Percentiles rank a stretch among this genome's conserved stretches.
Conservation (phyloP, 495 filamentous ascomycete genomes). For the Bacidia rubella region DNA sequence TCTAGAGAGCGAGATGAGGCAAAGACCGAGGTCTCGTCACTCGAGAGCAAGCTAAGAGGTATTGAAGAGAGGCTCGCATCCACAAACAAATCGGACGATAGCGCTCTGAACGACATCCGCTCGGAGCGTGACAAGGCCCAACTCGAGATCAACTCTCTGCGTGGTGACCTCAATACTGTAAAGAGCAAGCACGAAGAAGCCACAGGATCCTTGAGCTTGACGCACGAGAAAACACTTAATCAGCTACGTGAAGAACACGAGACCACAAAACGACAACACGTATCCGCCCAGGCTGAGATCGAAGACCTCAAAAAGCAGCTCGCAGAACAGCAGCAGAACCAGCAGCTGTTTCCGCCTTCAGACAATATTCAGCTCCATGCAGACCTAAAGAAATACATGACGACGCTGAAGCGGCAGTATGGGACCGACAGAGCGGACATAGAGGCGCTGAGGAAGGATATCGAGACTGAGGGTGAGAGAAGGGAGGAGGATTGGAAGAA, state of each 20-base stretch:
- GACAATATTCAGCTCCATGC: constrained; percentile 8
- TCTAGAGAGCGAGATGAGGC: not conserved
- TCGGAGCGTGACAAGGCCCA: not conserved
- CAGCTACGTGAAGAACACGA: constrained; percentile 5
- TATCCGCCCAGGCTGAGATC: not conserved
- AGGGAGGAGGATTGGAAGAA: constrained; percentile 11
- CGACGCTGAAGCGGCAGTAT: constrained; percentile 13
- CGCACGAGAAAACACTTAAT: not conserved
- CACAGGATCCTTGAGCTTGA: not conserved
- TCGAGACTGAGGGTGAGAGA: constrained; percentile 5
- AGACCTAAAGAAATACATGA: constrained; percentile 10
- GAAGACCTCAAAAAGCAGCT: not conserved
- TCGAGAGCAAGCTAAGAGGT: not conserved
- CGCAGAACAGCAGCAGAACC: not conserved
- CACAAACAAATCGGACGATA: not conserved
- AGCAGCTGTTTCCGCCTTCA: not conserved
- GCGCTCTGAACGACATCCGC: not conserved
- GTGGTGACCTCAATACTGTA: not conserved
- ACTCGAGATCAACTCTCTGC: not conserved
- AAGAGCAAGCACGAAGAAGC: constrained; percentile 4
- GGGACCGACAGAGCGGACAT: constrained; percentile 8
- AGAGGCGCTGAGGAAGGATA: not conserved
- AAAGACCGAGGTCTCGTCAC: not conserved
- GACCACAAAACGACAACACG: not conserved
- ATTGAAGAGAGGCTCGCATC: not conserved